Percentiles rank a stretch among this genome's conserved stretches.
These are phyloP conservation scores for Dryadomyces quercivorus DNA, from an alignment of 2,329 filamentous ascomycete genomes.

Conservation along the genomic window DNA sequence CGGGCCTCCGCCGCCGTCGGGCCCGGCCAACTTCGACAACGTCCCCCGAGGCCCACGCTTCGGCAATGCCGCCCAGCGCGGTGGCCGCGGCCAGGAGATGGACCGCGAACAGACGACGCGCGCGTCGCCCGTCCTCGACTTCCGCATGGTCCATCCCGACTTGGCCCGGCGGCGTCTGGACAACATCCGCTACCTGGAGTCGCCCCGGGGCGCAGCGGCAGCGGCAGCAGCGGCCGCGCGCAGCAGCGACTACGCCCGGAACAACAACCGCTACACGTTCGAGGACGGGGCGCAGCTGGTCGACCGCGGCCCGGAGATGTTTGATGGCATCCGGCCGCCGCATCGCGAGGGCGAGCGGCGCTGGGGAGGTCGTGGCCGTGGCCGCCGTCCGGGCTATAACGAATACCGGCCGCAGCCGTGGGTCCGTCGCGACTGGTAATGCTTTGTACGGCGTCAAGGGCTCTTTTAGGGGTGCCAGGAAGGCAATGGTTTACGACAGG, in stretches of 20 bases:
- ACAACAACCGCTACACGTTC: slow-evolving; percentile 61
- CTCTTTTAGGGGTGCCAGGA: neutral
- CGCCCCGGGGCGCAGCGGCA: slow-evolving; percentile 4
- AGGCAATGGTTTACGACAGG: neutral
- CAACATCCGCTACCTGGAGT: slow-evolving; percentile 25
- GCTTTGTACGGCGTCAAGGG: neutral
- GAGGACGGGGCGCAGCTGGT: slow-evolving; percentile 55
- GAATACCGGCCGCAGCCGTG: neutral
- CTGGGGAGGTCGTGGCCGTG: neutral
- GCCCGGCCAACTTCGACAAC: slow-evolving; percentile 18
- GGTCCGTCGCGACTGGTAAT: neutral
- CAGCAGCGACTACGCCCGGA: slow-evolving; percentile 23
- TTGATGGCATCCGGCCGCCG: slow-evolving; percentile 50
- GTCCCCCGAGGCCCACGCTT: slow-evolving; percentile 20
- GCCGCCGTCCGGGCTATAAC: neutral
- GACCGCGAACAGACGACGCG: slow-evolving; percentile 21
- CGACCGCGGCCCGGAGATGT: slow-evolving; percentile 60
- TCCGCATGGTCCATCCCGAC: slow-evolving; percentile 48
- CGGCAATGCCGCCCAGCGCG: neutral
- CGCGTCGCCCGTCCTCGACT: slow-evolving; percentile 29
- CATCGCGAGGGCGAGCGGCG: slow-evolving; percentile 34
- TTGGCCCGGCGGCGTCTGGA: slow-evolving; percentile 54
- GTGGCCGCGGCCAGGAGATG: neutral
- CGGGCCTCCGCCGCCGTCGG: too few species aligned
- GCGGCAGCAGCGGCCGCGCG: neutral